Percentiles rank a stretch among this genome's conserved stretches.
phyloP scores from a whole-genome alignment of 1,139 yeast genomes.

The Candida smagusa region DNA sequence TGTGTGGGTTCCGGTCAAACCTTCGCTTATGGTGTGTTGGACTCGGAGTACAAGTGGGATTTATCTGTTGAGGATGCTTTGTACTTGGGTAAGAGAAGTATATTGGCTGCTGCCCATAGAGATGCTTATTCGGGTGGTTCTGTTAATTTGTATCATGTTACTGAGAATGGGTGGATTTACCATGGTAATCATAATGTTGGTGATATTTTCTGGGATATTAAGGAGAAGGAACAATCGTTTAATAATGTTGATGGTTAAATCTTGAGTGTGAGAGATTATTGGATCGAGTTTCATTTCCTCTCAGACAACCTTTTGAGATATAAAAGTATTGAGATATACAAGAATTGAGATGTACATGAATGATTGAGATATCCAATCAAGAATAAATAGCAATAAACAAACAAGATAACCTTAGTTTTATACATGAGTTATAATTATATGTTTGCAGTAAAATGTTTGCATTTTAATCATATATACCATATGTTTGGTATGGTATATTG shows the following conservation, averaged over 20 bases:
- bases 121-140: slow-evolving; percentile 99
- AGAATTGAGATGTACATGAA: too few relatives aligned
- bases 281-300: too few relatives aligned
- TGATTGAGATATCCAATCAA: too few relatives aligned
- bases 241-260: slow-evolving; percentile 71
- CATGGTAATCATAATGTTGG: slow-evolving; percentile 96
- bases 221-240: slow-evolving; percentile 84
- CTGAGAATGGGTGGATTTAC: slow-evolving; percentile 90
- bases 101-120: slow-evolving; percentile 96
- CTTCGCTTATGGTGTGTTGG: slow-evolving; percentile 98
- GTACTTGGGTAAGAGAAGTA: slow-evolving; percentile 90
- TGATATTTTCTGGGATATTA: slow-evolving; percentile 86
- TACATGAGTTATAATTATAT: too few relatives aligned
- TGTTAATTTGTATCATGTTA: slow-evolving; percentile 86
- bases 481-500: too few relatives aligned
- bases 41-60: slow-evolving; percentile 88
- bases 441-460: too few relatives aligned
- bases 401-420: too few relatives aligned
- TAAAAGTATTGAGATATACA: too few relatives aligned
- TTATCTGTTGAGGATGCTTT: slow-evolving; percentile 88
- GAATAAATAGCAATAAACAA: too few relatives aligned
- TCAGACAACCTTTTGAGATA: too few relatives aligned
- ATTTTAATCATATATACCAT: too few relatives aligned
- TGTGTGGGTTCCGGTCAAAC: slow-evolving; percentile 99
- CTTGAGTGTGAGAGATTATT: slow-evolving; percentile 4